phyloP scores from a whole-genome alignment of 306 rosid genomes.

The Gastrolobium villosum region DNA sequence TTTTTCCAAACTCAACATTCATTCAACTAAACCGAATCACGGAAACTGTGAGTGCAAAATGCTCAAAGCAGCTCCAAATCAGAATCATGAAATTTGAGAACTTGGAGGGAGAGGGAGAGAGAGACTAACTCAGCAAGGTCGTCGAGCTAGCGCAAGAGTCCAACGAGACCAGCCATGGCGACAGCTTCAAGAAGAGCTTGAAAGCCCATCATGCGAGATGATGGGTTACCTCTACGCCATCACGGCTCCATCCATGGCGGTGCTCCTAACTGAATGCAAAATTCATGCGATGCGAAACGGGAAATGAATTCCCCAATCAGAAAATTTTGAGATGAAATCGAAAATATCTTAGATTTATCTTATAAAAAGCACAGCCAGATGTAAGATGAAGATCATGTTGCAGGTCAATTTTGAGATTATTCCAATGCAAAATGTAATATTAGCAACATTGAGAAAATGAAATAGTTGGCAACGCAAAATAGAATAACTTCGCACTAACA shows the following conservation, averaged over 20 bases:
- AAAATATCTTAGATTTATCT: too few relatives aligned
- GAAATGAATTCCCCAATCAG: too few relatives aligned
- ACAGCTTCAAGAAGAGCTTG: slow-evolving; percentile 97
- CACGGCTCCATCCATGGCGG: too few relatives aligned
- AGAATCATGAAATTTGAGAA: slow-evolving; percentile 27
- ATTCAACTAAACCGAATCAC: slow-evolving; percentile 27
- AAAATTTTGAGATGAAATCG: too few relatives aligned
- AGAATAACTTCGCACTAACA: slow-evolving; percentile 57
- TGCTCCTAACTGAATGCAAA: too few relatives aligned
- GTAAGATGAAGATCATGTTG: too few relatives aligned
- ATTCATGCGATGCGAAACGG: too few relatives aligned
- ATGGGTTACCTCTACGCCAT: too few relatives aligned
- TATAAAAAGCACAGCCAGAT: too few relatives aligned
- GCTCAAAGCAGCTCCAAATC: slow-evolving; percentile 25
- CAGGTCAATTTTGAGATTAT: too few relatives aligned
- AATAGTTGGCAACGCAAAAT: not conserved
- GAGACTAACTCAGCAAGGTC: slow-evolving; percentile 85
- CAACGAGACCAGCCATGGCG: slow-evolving; percentile 98
- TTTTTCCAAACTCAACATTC: not conserved
- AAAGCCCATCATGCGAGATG: too few relatives aligned
- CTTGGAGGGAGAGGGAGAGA: not conserved
- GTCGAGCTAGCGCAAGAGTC: slow-evolving; percentile 98
- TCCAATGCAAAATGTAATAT: not conserved
- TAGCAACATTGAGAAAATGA: too few relatives aligned
- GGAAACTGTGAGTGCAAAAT: not conserved